These are phyloP conservation scores for Prunus yedoensis DNA, from an alignment of 331 rosid species.

Conservation along the genomic window DNA sequence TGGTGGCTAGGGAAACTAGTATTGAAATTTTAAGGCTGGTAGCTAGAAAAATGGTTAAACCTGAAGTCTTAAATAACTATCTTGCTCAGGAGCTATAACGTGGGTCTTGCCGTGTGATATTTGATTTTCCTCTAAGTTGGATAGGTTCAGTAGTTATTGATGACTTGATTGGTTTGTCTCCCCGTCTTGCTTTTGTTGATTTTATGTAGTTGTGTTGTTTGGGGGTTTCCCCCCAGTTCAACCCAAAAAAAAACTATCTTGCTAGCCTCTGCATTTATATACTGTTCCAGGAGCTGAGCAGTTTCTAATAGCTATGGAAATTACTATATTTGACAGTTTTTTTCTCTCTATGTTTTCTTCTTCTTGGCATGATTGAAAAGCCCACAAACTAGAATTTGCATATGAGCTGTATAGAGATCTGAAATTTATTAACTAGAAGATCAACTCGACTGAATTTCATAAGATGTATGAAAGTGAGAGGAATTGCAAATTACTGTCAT, in stretches of 20 bases:
- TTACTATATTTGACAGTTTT: not conserved
- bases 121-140: too few relatives aligned
- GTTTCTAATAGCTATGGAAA: not conserved
- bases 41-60: too few relatives aligned
- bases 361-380: not conserved
- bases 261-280: not conserved
- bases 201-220: too few relatives aligned
- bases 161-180: too few relatives aligned
- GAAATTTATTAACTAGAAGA: not conserved
- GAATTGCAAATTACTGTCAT: not conserved
- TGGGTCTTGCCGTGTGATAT: too few relatives aligned
- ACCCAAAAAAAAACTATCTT: too few relatives aligned
- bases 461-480: not conserved
- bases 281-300: not conserved
- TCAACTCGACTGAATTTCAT: not conserved
- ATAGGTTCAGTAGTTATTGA: too few relatives aligned
- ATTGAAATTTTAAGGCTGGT: too few relatives aligned
- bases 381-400: not conserved
- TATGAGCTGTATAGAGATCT: not conserved
- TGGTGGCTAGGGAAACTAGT: too few relatives aligned
- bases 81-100: too few relatives aligned
- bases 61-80: too few relatives aligned
- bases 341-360: not conserved
- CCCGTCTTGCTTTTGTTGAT: not conserved
- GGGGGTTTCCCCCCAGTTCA: too few relatives aligned